Percentiles rank a stretch among this genome's conserved stretches.
phyloP scores from a whole-genome alignment of 768 basidiomycete species.

The Trametes cinnabarina region DNA sequence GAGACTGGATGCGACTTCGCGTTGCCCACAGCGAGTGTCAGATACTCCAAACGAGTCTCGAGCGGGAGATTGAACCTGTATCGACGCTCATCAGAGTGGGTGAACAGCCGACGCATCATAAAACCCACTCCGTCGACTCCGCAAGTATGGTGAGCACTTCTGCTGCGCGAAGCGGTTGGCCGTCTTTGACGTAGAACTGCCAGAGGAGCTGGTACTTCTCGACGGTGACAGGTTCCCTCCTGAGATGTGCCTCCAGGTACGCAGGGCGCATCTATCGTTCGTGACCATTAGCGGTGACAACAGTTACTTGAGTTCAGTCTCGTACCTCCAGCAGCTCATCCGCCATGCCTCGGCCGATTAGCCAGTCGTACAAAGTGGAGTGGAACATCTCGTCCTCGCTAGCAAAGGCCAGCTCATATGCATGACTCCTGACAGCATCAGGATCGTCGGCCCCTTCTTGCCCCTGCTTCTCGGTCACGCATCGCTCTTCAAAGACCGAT shows the following conservation, averaged over 20 bases:
- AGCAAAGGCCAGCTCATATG: slow-evolving; percentile 82
- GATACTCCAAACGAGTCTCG: slow-evolving; percentile 80
- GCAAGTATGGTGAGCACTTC: slow-evolving; percentile 81
- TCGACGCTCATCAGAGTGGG: not conserved
- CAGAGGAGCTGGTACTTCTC: slow-evolving; percentile 88
- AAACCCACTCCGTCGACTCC: slow-evolving; percentile 74
- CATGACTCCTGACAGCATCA: slow-evolving; percentile 75
- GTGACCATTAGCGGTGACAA: not conserved
- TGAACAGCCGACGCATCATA: not conserved
- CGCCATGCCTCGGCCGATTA: slow-evolving; percentile 72
- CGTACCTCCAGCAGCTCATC: slow-evolving; percentile 89
- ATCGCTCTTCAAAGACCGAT: slow-evolving; percentile 70
- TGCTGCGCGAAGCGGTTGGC: slow-evolving; percentile 84
- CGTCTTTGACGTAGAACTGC: slow-evolving; percentile 96
- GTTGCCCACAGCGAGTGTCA: slow-evolving; percentile 92
- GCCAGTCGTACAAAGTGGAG: slow-evolving; percentile 92
- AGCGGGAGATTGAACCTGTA: slow-evolving; percentile 65
- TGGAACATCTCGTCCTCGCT: slow-evolving; percentile 93
- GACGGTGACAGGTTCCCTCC: slow-evolving; percentile 73
- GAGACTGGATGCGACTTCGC: slow-evolving; percentile 93
- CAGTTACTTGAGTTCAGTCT: not conserved
- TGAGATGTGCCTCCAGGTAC: slow-evolving; percentile 86
- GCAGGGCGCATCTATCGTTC: slow-evolving; percentile 69
- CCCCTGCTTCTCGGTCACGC: slow-evolving; percentile 26
- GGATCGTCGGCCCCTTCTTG: slow-evolving; percentile 44